Evolutionary conservation across 441 rosid species (phyloP), one percentile per base, ranked within the genome.

Genomic region (Erysimum cheiri): DNA sequence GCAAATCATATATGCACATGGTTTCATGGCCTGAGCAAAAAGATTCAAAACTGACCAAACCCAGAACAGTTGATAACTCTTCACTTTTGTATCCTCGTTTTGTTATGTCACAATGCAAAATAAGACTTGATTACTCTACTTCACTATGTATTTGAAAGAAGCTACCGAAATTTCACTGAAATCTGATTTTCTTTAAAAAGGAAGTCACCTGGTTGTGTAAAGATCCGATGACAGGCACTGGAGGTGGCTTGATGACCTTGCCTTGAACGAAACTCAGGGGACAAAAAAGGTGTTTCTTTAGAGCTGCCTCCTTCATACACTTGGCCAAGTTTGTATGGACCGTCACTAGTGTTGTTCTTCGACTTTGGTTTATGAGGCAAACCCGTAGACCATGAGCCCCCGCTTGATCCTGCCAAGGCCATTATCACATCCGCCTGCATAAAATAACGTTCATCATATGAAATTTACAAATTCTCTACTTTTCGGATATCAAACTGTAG

Each of bases 341-440:
- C 84, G 33, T 78, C 76, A 32, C 56, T 74, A 11, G 77, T 50
- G 58, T 75, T 69, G 70, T 64, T 67, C 77, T 77, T 83, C 3
- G 37, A 31, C 9, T 68, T 65, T 4, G 85, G 77, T 70, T 87
- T 89, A 22, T 92, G 84, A 7, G 92, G 85, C 85, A 79, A 82
- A 9, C 78, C 80, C 3, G 98, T 93, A 24, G 97, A 87, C 98
- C 98, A 93, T 12, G 98, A 91, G 67, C 88, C 93, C 59, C 97
- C 96, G 58, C 85, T 91, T 69, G 98, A 93, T 77, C 98, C 93
- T 24, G 98, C 98, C 48, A 93, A 80, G n/a, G 97, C 88, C 98
- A 93, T 89, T 75, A 93, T 93, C 68, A 87, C 84, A 71, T 91
- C 97, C 33, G 96, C 97, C 98, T 93, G 88, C 74, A 84, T 72